Evolutionary conservation across 2,329 filamentous ascomycete genomes (phyloP).

Genomic region (Colletotrichum lentis): DNA sequence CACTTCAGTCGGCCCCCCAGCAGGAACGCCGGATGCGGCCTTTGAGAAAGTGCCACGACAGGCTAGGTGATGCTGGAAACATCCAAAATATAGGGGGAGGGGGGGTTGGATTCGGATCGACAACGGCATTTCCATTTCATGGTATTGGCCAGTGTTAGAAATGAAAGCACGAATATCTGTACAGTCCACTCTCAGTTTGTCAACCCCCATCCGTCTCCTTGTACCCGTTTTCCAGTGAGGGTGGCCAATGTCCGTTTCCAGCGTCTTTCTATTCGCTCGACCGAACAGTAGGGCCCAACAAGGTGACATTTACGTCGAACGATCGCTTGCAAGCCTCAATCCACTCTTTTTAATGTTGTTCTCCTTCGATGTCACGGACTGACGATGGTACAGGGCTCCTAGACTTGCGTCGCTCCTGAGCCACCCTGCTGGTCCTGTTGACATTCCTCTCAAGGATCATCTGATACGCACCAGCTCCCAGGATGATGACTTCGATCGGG

Average conservation of each 20-base stretch:
- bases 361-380: constrained; percentile 26
- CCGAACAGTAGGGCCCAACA: neutral
- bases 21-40: constrained; percentile 20
- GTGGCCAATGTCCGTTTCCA: constrained; percentile 18
- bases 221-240: neutral
- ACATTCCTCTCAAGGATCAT: constrained; percentile 55
- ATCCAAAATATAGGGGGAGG: neutral
- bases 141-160: neutral
- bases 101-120: neutral
- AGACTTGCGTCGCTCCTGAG: constrained; percentile 46
- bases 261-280: constrained; percentile 4
- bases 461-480: constrained; percentile 58
- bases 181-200: neutral
- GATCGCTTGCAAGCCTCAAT: neutral
- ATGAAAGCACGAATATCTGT: constrained; percentile 5
- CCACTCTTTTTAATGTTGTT: constrained; percentile 9
- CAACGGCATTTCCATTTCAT: neutral
- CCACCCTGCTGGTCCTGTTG: constrained; percentile 44
- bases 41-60: neutral
- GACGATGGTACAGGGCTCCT: constrained; percentile 43
- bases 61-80: constrained; percentile 2
- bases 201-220: neutral
- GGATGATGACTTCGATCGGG: constrained; percentile 61
- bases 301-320: neutral
- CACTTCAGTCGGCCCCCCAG: neutral